Evolutionary conservation across 768 basidiomycete genomes (phyloP).

Genomic region (Suillus subluteus): DNA sequence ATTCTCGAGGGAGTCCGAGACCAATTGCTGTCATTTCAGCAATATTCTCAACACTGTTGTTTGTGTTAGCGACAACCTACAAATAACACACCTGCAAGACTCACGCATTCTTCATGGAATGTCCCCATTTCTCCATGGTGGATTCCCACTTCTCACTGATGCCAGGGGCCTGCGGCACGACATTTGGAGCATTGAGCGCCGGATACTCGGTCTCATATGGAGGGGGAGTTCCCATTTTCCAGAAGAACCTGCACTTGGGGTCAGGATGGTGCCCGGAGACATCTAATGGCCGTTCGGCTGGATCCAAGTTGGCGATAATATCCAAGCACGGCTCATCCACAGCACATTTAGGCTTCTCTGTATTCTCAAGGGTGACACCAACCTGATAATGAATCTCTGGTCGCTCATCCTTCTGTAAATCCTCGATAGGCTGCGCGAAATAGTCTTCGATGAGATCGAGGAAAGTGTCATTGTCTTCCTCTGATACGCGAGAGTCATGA

Average conservation of each 20-base stretch:
- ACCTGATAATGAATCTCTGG: slow-evolving; percentile 91
- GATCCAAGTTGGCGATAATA: slow-evolving; percentile 78
- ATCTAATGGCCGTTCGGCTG: slow-evolving; percentile 84
- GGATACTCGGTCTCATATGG: slow-evolving; percentile 83
- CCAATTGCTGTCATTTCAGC: slow-evolving; percentile 89
- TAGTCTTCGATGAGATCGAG: slow-evolving; percentile 94
- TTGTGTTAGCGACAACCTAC: neutral
- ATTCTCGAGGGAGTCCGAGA: slow-evolving; percentile 68
- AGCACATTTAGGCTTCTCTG: slow-evolving; percentile 89
- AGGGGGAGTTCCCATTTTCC: slow-evolving; percentile 76
- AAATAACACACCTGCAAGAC: slow-evolving; percentile 29
- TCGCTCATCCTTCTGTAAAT: slow-evolving; percentile 74
- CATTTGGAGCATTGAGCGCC: slow-evolving; percentile 77
- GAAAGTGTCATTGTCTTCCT: slow-evolving; percentile 80
- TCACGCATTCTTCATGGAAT: slow-evolving; percentile 85
- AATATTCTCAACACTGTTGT: slow-evolving; percentile 80
- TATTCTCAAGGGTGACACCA: slow-evolving; percentile 95
- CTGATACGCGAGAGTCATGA: slow-evolving; percentile 82
- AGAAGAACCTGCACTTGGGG: slow-evolving; percentile 95
- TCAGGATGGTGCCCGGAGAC: slow-evolving; percentile 80
- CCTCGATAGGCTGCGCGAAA: slow-evolving; percentile 70
- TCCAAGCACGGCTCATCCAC: slow-evolving; percentile 80
- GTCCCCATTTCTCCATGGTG: slow-evolving; percentile 86
- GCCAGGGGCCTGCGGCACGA: slow-evolving; percentile 65
- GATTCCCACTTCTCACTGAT: slow-evolving; percentile 69